phyloP scores from a whole-genome alignment of 352 stramenopile genomes.

The Pythium biforme region DNA sequence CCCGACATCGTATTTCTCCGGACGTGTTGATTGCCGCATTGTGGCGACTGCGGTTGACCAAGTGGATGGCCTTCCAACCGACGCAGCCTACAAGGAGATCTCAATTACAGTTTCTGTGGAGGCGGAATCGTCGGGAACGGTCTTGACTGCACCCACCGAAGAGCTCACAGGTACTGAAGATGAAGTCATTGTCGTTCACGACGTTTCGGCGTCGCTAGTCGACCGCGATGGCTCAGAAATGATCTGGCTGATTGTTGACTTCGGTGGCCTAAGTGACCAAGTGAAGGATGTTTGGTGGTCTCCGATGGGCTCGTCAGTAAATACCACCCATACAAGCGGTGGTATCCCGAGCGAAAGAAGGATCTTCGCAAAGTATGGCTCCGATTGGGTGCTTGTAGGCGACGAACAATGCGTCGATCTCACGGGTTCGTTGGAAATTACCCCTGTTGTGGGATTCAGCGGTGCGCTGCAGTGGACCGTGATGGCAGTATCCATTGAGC shows the following conservation, averaged over 20 bases:
- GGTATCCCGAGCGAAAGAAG: background rate
- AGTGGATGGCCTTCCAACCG: background rate
- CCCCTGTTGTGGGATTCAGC: constrained; percentile 16
- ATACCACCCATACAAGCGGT: background rate
- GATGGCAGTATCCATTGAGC: constrained; percentile 10
- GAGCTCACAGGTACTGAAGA: constrained; percentile 9
- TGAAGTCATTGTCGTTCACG: background rate
- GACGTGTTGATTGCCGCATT: constrained; percentile 29
- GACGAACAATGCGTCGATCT: constrained; percentile 2
- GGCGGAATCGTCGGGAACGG: constrained; percentile 4
- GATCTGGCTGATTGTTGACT: constrained; percentile 19
- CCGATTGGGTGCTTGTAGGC: constrained; percentile 5
- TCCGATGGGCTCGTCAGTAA: background rate
- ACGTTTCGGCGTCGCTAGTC: constrained; percentile 12
- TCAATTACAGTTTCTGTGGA: background rate
- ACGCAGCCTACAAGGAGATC: background rate
- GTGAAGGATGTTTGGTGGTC: constrained; percentile 24
- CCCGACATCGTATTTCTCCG: constrained; percentile 33
- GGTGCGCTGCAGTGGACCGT: constrained; percentile 4
- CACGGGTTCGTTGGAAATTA: constrained; percentile 8
- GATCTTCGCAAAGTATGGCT: background rate
- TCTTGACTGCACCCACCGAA: background rate
- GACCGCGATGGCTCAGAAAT: constrained; percentile 26
- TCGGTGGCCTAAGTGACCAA: constrained; percentile 3
- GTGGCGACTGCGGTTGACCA: constrained; percentile 23